Evolutionary conservation across 345 rosid species (phyloP), one percentile per base, ranked within the genome.

Genomic region (Hypericum perforatum): DNA sequence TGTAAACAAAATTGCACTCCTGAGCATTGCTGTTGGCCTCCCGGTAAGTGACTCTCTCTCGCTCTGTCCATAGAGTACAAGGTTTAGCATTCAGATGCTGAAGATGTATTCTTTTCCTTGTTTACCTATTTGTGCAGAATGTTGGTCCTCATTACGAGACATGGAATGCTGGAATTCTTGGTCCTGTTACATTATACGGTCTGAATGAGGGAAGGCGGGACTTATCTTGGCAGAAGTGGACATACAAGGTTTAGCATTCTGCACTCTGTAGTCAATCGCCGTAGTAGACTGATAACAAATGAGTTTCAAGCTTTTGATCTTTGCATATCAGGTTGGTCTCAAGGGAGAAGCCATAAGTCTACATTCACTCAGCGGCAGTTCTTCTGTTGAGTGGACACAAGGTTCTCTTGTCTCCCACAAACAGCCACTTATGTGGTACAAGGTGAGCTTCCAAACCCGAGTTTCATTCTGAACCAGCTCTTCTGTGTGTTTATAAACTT

Each of bases 61-160:
- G 32, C 32, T 56, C 55, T n/a, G 8, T 6, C 11, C 13, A 11
- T 46, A 6, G 6, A 14, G 38, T 5, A 51, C 38, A 13, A 15
- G 8, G 5, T 16, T 6, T 59, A 14, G 13, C 44, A 45, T 32
- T 51, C 22, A 14, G 37, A 22, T 42, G 16, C 42, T 42, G 12
- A 12, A 9, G 42, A 12, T 38, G 9, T 37, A 43, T 7, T 29
- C 29, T 13, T 71, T 61, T 52, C 13, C 36, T 57, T 16, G 61
- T 53, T 16, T 59, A 38, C 11, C 8, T 36, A 6, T 16, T 15
- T 7, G 47, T 49, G 62, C 76, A 94, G 99, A 94, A 94, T 63
- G 92, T 94, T 32, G 99, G 99, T 62, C 95, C 94, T 38, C 99
- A 89, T 73, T 94, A 78, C 55, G 99, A 94, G 84, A 86, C 81